Evolutionary conservation across 1,284 basidiomycete species (phyloP), one percentile per base, ranked within the genome.

Genomic region (Inonotus obliquus): DNA sequence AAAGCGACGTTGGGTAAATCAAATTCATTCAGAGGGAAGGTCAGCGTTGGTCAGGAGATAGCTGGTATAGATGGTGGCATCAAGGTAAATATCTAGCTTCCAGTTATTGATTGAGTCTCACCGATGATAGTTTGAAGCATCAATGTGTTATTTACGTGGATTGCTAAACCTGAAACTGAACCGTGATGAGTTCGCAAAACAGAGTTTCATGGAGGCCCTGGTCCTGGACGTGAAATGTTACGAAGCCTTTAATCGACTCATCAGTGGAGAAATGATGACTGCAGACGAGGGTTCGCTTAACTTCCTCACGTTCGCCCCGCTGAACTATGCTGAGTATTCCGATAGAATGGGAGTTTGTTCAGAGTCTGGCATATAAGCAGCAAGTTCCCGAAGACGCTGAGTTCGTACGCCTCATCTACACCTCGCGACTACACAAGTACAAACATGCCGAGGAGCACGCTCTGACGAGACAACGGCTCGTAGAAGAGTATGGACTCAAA

Each of bases 171-270:
- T 98, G 29, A 95, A 98, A 67, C 79, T 98, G 13, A 96, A 95
- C 66, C 89, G 94, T 5, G 85, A 89, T 11, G 89, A 92, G 48
- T 84, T 91, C 65, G 97, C 97, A 0, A 96, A 96, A 69, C 82
- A 93, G 61, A 91, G 89, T 65, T 98, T 98, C 71, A 90, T 98
- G 85, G 94, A 98, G 67, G 96, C 97, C 0, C 80, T 99, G 14
- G 83, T 89, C 0, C 79, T 98, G 13, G 97, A 99, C 69, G 93
- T 99, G 27, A 98, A 98, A 74, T 98, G 96, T 73, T 99, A 95
- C 70, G 97, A 99, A 67, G 91, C 94, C 1, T 99, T 98, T 69
- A 85, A 91, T 59, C 91, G 96, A 65, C 82, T 99, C 5, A 80
- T 98, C 21, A 89, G 87, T 45, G 92, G 94, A 1, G 91, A 96